Conservation (phyloP, 306 rosid genomes). For the Trichosanthes cucumerina region DNA sequence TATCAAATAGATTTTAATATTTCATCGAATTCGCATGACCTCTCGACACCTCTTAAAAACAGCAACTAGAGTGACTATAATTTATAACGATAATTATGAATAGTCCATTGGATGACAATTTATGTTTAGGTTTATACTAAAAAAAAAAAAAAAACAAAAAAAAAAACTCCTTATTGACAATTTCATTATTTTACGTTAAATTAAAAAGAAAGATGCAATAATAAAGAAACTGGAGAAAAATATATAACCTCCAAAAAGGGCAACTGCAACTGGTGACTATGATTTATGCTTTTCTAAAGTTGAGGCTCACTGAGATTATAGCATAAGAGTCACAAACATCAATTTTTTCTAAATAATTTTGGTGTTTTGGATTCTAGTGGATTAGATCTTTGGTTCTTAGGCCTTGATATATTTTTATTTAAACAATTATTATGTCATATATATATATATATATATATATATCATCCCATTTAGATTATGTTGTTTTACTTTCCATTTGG, state of each 20-base stretch:
- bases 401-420: background rate
- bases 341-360: background rate
- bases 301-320: background rate
- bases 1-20: no score
- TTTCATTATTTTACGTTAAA: background rate
- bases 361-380: background rate
- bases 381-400: background rate
- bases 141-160: background rate
- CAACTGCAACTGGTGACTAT: background rate
- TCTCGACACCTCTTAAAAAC: no score
- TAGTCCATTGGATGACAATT: background rate
- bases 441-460: no score
- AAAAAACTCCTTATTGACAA: no score
- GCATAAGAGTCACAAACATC: background rate
- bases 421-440: no score
- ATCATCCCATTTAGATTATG: no score
- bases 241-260: background rate
- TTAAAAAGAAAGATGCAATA: background rate
- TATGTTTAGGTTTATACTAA: background rate
- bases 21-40: no score
- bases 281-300: background rate
- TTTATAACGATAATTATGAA: no score
- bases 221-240: background rate
- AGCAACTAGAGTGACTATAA: no score
- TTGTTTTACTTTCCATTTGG: no score